Evolutionary conservation across 2,329 filamentous ascomycete genomes (phyloP), one percentile per base, ranked within the genome.

Genomic region (Proliferodiscus dingleyae): DNA sequence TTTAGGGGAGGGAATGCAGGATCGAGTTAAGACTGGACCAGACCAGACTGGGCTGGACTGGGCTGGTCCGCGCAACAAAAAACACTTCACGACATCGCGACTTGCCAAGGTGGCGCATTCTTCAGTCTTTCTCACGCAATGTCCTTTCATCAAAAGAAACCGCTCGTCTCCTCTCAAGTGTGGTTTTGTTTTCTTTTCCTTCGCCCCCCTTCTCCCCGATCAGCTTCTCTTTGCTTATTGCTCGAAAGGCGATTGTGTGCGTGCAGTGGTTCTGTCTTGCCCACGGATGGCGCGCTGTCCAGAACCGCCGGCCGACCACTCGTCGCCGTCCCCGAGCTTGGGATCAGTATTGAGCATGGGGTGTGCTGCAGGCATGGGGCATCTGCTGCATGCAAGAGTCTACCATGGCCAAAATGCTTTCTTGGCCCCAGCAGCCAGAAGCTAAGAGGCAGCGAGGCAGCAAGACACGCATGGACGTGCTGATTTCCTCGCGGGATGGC

Each of bases 401-500:
- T 39, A 26, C 10, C 30, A 29, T 43, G 52, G 43, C 46, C 49
- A 54, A 47, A 54, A 46, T 45, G 41, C 43, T 50, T 49, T 44
- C 42, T 46, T 42, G 52, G 52, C 46, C 44, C 36, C 45, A 50
- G 47, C 47, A 50, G 50, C 50, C 41, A 53, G 44, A 39, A 46
- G 43, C 43, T 41, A 33, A 46, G 13, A 13, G 26, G 7, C 26
- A n/a, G n/a, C n/a, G n/a, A n/a, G n/a, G n/a, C n/a, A n/a, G n/a
- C n/a, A n/a, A n/a, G n/a, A n/a, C n/a, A n/a, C n/a, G n/a, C 26
- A 28, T 46, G 40, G 46, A 45, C 39, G 21, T 43, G 41, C 21
- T 44, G 42, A 48, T 46, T 43, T 33, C 19, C 16, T 24, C n/a
- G 18, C 41, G 22, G 22, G 21, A 43, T 21, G 29, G 26, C 39